Evolutionary conservation across 1,284 basidiomycete genomes (phyloP).

Genomic region (Gomphus sp.): DNA sequence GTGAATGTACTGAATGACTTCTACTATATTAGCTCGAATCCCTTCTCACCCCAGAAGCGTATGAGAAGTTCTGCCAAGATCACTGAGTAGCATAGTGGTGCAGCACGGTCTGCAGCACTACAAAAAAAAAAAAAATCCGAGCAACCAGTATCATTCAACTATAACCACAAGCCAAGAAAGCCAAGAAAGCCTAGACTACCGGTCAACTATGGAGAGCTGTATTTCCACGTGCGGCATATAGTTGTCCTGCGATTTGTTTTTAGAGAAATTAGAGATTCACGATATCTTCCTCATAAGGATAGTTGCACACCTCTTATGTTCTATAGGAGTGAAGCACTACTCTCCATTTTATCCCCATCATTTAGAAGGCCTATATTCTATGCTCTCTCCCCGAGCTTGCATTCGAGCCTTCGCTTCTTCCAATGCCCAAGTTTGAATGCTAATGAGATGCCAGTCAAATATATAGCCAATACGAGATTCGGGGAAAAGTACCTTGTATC

Average conservation of each 20-base stretch:
- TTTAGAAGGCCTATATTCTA: conserved; percentile 57
- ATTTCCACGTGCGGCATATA: not conserved
- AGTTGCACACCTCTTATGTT: not conserved
- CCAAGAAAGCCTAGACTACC: not conserved
- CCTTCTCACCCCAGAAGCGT: conserved; percentile 72
- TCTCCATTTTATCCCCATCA: not conserved
- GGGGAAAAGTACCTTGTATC: conserved; percentile 76
- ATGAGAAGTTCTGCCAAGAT: conserved; percentile 63
- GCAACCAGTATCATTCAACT: conserved; percentile 15
- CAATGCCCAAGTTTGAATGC: conserved; percentile 86
- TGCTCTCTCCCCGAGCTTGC: conserved; percentile 81
- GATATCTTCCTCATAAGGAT: not conserved
- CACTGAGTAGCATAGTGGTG: not conserved
- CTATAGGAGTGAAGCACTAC: not conserved
- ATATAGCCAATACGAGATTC: not conserved
- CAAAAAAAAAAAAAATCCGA: not conserved
- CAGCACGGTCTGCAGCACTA: not conserved
- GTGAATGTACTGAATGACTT: not conserved
- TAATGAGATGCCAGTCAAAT: conserved; percentile 21
- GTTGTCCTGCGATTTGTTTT: not conserved
- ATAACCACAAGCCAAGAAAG: conserved; percentile 19
- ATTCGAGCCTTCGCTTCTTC: conserved; percentile 81
- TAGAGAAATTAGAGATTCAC: not conserved
- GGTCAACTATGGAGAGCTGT: not conserved
- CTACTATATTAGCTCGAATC: conserved; percentile 48